phyloP scores from a whole-genome alignment of 148 eudicot genomes.

The Diospyros kaki region DNA sequence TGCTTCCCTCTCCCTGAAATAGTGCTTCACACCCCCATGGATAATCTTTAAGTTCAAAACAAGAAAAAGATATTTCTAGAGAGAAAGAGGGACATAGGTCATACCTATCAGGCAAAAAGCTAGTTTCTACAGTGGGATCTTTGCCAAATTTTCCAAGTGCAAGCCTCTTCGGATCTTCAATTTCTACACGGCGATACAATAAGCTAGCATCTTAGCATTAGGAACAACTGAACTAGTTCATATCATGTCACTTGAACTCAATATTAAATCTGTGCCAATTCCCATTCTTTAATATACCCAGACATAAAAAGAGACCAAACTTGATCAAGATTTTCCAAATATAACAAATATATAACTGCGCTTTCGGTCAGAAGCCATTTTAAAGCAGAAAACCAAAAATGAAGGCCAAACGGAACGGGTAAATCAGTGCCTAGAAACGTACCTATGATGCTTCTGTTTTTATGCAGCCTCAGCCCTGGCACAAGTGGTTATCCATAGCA shows the following conservation, averaged over 20 bases:
- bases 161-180: conserved; percentile 32
- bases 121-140: conserved; percentile 97
- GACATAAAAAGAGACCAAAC: background rate
- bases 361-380: background rate
- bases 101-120: conserved; percentile 97
- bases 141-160: conserved; percentile 71
- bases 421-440: too few relatives aligned
- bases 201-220: background rate
- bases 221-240: background rate
- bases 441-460: too few relatives aligned
- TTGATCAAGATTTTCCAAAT: background rate
- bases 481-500: too few relatives aligned
- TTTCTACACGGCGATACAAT: conserved; percentile 28
- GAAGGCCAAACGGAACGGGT: too few relatives aligned
- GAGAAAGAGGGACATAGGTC: conserved; percentile 23
- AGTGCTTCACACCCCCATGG: conserved; percentile 37
- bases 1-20: conserved; percentile 93
- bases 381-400: background rate
- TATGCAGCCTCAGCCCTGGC: too few relatives aligned
- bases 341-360: background rate
- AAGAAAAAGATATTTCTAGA: conserved; percentile 1
- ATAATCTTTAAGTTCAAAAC: conserved; percentile 21
- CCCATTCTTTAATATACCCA: background rate
- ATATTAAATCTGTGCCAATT: background rate
- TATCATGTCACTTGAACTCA: background rate